Evolutionary conservation across 106 monocot species (phyloP).

Genomic region (Chionographis japonica): DNA sequence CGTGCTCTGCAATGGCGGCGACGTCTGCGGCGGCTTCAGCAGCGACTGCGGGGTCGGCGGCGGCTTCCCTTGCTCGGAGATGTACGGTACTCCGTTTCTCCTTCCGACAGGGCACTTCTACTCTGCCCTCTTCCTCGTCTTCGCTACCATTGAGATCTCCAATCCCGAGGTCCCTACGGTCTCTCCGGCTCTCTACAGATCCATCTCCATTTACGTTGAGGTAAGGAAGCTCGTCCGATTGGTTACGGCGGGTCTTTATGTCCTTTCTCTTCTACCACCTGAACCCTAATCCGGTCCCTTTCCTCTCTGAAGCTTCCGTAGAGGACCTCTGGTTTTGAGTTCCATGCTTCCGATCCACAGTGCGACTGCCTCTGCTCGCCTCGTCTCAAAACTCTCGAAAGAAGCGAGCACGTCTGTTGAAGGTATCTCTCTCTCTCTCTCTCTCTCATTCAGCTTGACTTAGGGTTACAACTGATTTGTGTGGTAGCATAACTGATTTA

Average conservation of each 20-base stretch:
- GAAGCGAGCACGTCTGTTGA: neutral
- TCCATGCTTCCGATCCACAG: slow-evolving; percentile 17
- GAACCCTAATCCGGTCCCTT: neutral
- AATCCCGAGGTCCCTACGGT: neutral
- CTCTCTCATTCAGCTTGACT: too few relatives aligned
- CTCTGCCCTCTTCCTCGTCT: neutral
- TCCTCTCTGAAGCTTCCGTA: slow-evolving; percentile 6
- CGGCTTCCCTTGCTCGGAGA: slow-evolving; percentile 1
- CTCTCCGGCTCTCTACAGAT: neutral
- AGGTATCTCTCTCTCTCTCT: too few relatives aligned
- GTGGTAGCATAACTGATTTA: too few relatives aligned
- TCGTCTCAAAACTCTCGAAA: slow-evolving; percentile 8
- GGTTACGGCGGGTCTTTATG: neutral
- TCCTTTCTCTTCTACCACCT: neutral
- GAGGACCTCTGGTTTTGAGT: slow-evolving; percentile 8
- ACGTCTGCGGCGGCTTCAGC: too few relatives aligned
- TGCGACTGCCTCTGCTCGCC: slow-evolving; percentile 7
- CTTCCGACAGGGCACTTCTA: neutral
- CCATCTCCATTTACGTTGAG: neutral
- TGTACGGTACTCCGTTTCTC: neutral
- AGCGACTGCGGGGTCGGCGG: neutral
- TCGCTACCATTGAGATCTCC: too few relatives aligned
- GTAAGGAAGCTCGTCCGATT: neutral
- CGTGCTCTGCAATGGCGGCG: too few relatives aligned
- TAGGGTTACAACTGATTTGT: too few relatives aligned